A percentile compares a stretch with the other conserved stretches of the same genome.
These are phyloP conservation scores for Talaromyces sp. DNA, from an alignment of 2,329 filamentous ascomycete genomes.

Conservation along the genomic window DNA sequence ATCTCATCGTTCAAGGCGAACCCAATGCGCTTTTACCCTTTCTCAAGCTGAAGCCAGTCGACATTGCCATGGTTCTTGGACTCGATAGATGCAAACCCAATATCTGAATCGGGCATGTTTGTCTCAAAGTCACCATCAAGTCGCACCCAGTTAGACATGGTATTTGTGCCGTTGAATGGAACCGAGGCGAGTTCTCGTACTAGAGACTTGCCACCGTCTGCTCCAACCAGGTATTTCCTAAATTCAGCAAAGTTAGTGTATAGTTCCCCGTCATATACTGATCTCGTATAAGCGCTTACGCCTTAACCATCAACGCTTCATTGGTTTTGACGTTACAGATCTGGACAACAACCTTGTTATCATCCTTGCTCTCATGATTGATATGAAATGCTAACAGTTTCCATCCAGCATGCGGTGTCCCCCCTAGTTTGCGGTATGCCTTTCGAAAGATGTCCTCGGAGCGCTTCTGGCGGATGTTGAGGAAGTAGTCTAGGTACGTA, in stretches of 20 bases:
- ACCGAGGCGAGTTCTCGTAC: not conserved
- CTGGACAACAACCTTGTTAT: not conserved
- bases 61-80: not conserved
- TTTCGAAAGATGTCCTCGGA: not conserved
- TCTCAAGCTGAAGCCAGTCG: not conserved
- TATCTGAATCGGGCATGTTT: not conserved
- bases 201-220: not conserved
- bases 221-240: not conserved
- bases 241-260: no score
- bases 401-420: not conserved
- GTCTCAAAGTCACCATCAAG: not conserved
- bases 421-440: not conserved
- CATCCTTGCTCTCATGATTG: not conserved
- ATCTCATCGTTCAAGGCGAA: not conserved
- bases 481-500: not conserved
- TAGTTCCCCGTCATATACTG: not conserved
- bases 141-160: not conserved
- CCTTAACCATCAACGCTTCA: not conserved
- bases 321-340: not conserved
- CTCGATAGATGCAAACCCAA: not conserved
- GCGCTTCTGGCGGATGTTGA: not conserved
- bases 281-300: not conserved
- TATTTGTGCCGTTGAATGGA: not conserved
- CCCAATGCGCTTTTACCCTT: not conserved
- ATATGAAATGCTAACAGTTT: not conserved